These are phyloP conservation scores for Corymbia maculata DNA, from an alignment of 345 rosid genomes.

Conservation along the genomic window DNA sequence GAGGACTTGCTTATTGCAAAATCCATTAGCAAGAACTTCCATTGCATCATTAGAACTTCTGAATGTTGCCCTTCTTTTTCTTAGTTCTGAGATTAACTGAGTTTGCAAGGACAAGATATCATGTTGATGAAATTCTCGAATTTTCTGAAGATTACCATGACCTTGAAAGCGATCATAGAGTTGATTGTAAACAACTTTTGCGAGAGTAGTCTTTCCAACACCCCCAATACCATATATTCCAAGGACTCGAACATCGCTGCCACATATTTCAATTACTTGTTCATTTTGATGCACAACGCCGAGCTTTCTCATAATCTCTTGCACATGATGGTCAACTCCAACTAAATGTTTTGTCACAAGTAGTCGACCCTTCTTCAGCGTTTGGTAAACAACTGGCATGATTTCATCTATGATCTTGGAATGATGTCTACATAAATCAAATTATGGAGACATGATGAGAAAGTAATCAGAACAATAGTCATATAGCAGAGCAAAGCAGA, in stretches of 20 bases:
- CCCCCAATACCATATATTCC: not conserved
- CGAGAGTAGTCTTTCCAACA: not conserved
- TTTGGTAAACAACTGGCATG: not conserved
- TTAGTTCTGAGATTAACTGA: not conserved
- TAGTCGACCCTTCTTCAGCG: not conserved
- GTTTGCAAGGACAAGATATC: not conserved
- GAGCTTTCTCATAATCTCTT: not conserved
- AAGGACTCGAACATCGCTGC: not conserved
- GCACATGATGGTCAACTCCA: not conserved
- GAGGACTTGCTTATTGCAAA: not conserved
- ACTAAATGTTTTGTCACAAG: not conserved
- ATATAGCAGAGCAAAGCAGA: not conserved
- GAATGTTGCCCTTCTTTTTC: accelerated
- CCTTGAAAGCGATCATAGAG: not conserved
- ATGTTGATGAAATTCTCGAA: not conserved
- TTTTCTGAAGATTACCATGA: not conserved
- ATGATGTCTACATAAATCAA: not conserved
- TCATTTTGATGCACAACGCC: not conserved
- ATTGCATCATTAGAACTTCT: not conserved
- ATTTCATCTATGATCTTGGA: not conserved
- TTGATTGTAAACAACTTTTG: not conserved
- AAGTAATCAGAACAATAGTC: not conserved
- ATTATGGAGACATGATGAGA: not conserved
- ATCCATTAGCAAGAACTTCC: not conserved
- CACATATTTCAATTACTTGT: not conserved